Conservation (phyloP, 805 yeast genomes). For the Metschnikowia corniflorae region DNA sequence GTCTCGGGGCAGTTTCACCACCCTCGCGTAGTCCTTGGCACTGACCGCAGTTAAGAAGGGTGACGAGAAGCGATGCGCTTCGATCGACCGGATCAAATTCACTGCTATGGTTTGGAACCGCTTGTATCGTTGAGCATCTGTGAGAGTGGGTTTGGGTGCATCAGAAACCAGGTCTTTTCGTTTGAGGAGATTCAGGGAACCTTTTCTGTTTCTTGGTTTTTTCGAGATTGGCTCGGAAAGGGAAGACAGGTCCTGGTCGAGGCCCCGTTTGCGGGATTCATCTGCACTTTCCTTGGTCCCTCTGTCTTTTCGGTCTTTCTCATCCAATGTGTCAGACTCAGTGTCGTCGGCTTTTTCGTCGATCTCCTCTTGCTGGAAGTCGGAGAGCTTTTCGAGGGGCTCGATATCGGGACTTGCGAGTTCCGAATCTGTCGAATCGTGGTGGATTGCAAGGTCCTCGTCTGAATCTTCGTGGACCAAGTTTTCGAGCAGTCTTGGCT, state of each 20-base stretch:
- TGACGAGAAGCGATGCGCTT: constrained; percentile 69
- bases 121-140: constrained; percentile 27
- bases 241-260: no score
- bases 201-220: no score
- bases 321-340: no score
- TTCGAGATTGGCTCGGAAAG: no score
- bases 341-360: no score
- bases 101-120: constrained; percentile 59
- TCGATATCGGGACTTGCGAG: neutral
- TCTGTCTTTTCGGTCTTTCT: no score
- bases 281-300: neutral
- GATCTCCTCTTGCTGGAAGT: no score
- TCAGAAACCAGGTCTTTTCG: no score
- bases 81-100: constrained; percentile 59
- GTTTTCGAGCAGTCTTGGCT: no score
- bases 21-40: constrained; percentile 64
- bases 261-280: neutral
- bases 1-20: constrained; percentile 65
- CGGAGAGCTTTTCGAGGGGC: neutral
- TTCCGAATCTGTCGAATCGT: neutral
- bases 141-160: neutral
- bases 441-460: no score
- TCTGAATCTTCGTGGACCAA: no score
- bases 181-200: no score
- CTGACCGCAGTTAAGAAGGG: constrained; percentile 71